Evolutionary conservation across 1,284 basidiomycete species (phyloP), one percentile per base, ranked within the genome.

Genomic region (Peniophora sp.): DNA sequence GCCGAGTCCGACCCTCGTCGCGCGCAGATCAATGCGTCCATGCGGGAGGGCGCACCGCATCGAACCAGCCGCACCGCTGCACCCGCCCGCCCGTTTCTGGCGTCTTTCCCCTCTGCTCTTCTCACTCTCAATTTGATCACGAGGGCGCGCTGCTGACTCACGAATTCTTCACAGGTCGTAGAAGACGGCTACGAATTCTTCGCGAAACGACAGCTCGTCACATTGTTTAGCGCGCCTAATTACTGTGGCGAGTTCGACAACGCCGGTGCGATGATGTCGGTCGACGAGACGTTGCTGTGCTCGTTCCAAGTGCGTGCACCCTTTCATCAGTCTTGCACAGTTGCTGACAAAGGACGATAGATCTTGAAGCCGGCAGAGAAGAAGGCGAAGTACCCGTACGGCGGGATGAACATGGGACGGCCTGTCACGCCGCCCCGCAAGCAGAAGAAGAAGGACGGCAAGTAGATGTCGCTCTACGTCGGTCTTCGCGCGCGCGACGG

Each of bases 171-270:
- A 3, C 59, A 92, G 85, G 96, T 99, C 64, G 96, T 99, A 49
- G 96, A 99, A 68, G 96, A 99, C 60, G 96, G 96, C 24, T 99
- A 98, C 70, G 96, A 99, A 68, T 99, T 99, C 73, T 99, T 98
- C 63, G 95, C 95, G 50, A 97, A 98, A 72, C 81, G 96, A 59
- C 94, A 97, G 73, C 72, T 99, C 57, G 96, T 99, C 58, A 99
- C 96, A 17, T 71, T 99, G 43, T 99, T 99, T 75, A 96, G 92
- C 15, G 96, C 96, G 52, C 97, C 96, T 54, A 98, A 97, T 77
- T 97, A 97, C 66, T 97, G 92, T 65, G 93, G 92, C 62, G 92
- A 97, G 74, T 99, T 99, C 64, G 97, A 99, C 72, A 99, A 99
- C 66, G 95, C 95, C 15, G 96, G 96, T 39, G 96, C 96, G 24